These are phyloP conservation scores for Neurospora sp. DNA, from an alignment of 2,329 filamentous ascomycete genomes.

Conservation along the genomic window DNA sequence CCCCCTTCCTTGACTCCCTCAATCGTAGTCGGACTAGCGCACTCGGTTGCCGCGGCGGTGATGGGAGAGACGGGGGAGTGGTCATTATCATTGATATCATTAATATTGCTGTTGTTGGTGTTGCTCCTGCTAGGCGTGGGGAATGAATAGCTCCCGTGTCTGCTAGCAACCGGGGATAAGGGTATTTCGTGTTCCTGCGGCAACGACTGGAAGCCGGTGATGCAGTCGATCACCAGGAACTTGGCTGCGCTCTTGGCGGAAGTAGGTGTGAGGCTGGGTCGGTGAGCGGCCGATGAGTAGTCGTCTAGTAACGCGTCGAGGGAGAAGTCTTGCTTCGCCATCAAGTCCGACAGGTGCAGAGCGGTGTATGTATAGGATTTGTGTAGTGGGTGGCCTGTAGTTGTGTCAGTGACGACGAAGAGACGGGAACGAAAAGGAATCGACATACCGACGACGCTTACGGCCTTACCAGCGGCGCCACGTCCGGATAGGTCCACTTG, in stretches of 20 bases:
- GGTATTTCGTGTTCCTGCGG: constrained; percentile 34
- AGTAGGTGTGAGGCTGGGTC: constrained; percentile 22
- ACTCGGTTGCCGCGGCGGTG: constrained; percentile 1
- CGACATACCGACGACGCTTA: constrained; percentile 32
- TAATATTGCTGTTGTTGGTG: background rate
- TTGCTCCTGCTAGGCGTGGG: background rate
- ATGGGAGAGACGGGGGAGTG: background rate
- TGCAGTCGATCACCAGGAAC: constrained; percentile 54
- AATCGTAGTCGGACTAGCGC: background rate
- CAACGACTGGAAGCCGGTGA: constrained; percentile 41
- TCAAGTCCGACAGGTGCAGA: constrained; percentile 47
- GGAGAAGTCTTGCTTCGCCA: constrained; percentile 34
- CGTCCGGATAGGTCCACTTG: constrained; percentile 43
- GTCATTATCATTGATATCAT: background rate
- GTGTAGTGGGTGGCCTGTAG: constrained; percentile 49
- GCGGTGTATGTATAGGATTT: constrained; percentile 51
- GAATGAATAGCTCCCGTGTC: constrained; percentile 20
- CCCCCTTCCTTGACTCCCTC: background rate
- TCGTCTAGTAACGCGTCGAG: constrained; percentile 37
- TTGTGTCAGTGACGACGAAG: constrained; percentile 4
- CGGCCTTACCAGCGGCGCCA: constrained; percentile 32
- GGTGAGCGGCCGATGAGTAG: constrained; percentile 23
- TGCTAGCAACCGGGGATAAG: constrained; percentile 36
- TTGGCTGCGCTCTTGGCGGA: constrained; percentile 24
- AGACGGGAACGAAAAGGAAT: background rate